phyloP scores from a whole-genome alignment of 306 rosid genomes.

The Castanea mollissima region DNA sequence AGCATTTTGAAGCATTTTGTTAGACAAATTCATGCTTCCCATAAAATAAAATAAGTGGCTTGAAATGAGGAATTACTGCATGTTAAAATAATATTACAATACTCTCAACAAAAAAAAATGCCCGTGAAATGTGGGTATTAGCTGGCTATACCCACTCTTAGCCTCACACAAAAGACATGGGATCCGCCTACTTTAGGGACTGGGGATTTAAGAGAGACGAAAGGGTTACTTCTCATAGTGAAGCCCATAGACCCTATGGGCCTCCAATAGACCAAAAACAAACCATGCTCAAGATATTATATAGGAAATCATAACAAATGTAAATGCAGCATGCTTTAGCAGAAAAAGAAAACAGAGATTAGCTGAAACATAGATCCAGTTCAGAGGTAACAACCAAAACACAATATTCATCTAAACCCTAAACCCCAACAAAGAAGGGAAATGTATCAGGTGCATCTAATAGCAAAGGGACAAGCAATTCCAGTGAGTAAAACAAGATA shows the following conservation, averaged over 20 bases:
- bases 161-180: background rate
- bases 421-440: too few relatives aligned
- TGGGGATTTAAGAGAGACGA: background rate
- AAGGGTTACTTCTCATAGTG: background rate
- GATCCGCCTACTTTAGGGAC: background rate
- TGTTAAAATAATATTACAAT: background rate
- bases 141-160: background rate
- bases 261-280: background rate
- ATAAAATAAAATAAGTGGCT: background rate
- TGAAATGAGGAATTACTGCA: background rate
- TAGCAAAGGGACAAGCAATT: background rate
- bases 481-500: background rate
- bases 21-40: background rate
- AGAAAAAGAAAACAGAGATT: background rate
- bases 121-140: background rate
- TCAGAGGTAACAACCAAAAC: background rate
- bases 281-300: background rate
- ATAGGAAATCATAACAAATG: background rate
- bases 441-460: background rate
- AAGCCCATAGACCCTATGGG: background rate
- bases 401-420: background rate
- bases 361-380: background rate
- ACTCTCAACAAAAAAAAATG: background rate
- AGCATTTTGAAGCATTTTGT: too few relatives aligned
- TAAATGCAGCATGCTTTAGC: slow-evolving; percentile 1